A percentile compares a stretch with the other conserved stretches of the same genome.
Evolutionary conservation across 1,139 yeast genomes (phyloP).

Genomic region (Groenewaldozyma auringiensis): DNA sequence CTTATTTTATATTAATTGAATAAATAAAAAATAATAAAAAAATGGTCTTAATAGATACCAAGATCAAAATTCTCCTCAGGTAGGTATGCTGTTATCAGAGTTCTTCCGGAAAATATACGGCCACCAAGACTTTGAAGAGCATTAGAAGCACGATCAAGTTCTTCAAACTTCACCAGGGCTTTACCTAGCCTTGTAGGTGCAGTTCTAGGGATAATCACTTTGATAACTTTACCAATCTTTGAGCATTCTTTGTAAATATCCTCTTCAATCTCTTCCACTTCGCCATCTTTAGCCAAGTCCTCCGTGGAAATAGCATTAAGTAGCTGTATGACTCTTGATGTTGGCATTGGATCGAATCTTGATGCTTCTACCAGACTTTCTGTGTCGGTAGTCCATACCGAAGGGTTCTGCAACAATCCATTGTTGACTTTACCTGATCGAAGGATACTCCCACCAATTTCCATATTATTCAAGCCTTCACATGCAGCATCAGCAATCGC

Average conservation of each 20-base stretch:
- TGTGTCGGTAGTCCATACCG: conserved; percentile 20
- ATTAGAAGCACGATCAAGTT: conserved; percentile 42
- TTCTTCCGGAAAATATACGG: conserved; percentile 57
- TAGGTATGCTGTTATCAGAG: conserved; percentile 58
- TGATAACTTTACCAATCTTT: conserved; percentile 36
- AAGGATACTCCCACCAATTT: conserved; percentile 28
- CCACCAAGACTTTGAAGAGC: conserved; percentile 67
- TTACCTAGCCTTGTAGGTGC: conserved; percentile 46
- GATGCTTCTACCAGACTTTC: conserved; percentile 20
- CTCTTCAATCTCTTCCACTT: conserved; percentile 42
- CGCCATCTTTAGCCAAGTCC: conserved; percentile 50
- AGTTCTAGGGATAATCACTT: conserved; percentile 62
- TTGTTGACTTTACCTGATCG: conserved; percentile 31
- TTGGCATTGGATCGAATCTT: conserved; percentile 9
- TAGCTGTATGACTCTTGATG: conserved; percentile 51
- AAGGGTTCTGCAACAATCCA: conserved; percentile 26
- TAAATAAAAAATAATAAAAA: not conserved
- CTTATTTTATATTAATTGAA: not conserved
- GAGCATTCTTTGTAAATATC: conserved; percentile 49
- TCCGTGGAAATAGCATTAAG: conserved; percentile 59
- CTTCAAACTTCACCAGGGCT: conserved; percentile 57
- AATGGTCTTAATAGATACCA: conserved; percentile 22
- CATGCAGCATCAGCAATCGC: conserved; percentile 25
- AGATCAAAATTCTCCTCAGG: conserved; percentile 46
- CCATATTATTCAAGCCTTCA: conserved; percentile 28